Percentiles rank a stretch among this genome's conserved stretches.
Conservation (phyloP, 2,329 filamentous ascomycete species). For the Scytalidium sp. region DNA sequence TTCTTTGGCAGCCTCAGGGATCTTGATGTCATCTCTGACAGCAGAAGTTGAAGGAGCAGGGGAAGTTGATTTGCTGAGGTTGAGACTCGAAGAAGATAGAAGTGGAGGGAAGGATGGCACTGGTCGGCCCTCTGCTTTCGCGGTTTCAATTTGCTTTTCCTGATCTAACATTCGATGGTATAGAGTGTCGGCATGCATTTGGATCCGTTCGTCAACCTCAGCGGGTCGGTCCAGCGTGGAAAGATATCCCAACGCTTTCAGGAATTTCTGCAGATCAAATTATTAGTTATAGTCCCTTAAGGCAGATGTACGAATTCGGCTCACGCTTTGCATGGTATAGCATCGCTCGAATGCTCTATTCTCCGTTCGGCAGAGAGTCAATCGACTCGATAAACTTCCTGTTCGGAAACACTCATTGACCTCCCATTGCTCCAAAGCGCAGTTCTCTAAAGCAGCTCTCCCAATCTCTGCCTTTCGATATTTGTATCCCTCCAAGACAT, state of each 20-base stretch:
- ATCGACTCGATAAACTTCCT: slow-evolving; percentile 63
- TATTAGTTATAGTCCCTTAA: slow-evolving; percentile 1
- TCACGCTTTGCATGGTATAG: slow-evolving; percentile 81
- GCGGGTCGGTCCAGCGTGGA: slow-evolving; percentile 60
- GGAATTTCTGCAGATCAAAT: slow-evolving; percentile 60
- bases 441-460: slow-evolving; percentile 86
- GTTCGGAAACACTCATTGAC: slow-evolving; percentile 79
- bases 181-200: slow-evolving; percentile 91
- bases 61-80: background rate
- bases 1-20: slow-evolving; percentile 35
- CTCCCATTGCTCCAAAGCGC: slow-evolving; percentile 79
- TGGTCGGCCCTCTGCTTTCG: slow-evolving; percentile 58
- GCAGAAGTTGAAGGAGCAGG: background rate
- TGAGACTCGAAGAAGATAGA: slow-evolving; percentile 30
- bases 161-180: slow-evolving; percentile 86
- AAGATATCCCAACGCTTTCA: slow-evolving; percentile 88
- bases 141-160: slow-evolving; percentile 70
- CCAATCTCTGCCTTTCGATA: slow-evolving; percentile 76
- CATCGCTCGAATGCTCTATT: slow-evolving; percentile 79
- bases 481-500: slow-evolving; percentile 82
- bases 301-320: slow-evolving; percentile 20
- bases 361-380: slow-evolving; percentile 80
- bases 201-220: slow-evolving; percentile 79
- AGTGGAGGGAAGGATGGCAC: slow-evolving; percentile 58
- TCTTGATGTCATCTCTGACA: slow-evolving; percentile 3